A percentile compares a stretch with the other conserved stretches of the same genome.
phyloP scores from a whole-genome alignment of 768 basidiomycete genomes.

The Boletus barrowsii region DNA sequence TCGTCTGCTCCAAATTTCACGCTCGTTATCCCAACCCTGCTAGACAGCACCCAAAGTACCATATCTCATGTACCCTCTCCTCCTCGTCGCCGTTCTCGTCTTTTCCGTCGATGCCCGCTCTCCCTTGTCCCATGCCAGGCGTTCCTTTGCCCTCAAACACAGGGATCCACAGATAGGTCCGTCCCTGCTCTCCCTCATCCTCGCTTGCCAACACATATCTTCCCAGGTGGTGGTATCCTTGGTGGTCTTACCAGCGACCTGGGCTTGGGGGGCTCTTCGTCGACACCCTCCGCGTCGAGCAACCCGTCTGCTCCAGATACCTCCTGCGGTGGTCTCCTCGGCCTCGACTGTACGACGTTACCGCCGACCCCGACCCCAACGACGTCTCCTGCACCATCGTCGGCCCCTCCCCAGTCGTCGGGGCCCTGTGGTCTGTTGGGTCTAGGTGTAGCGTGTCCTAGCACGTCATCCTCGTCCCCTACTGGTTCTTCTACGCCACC shows the following conservation, averaged over 20 bases:
- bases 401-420: not conserved
- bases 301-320: too few relatives aligned
- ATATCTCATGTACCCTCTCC: slow-evolving; percentile 29
- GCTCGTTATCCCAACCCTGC: slow-evolving; percentile 39
- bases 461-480: too few relatives aligned
- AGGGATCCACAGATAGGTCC: slow-evolving; percentile 15
- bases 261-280: not conserved
- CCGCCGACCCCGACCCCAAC: too few relatives aligned
- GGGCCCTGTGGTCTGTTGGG: not conserved
- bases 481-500: too few relatives aligned
- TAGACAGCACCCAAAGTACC: slow-evolving; percentile 29
- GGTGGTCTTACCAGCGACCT: not conserved
- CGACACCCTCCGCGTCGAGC: not conserved
- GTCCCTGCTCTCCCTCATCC: not conserved
- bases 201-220: not conserved
- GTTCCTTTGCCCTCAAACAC: slow-evolving; percentile 28
- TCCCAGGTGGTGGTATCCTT: slow-evolving; percentile 6
- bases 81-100: slow-evolving; percentile 28
- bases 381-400: not conserved
- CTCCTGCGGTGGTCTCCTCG: too few relatives aligned
- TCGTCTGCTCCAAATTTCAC: slow-evolving; percentile 12
- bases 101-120: slow-evolving; percentile 38
- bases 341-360: too few relatives aligned
- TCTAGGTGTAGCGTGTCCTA: not conserved
- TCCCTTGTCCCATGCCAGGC: slow-evolving; percentile 37